Base-by-base conservation (phyloP, 495 filamentous ascomycete genomes). In the Aspergillus funiculosus region DNA sequence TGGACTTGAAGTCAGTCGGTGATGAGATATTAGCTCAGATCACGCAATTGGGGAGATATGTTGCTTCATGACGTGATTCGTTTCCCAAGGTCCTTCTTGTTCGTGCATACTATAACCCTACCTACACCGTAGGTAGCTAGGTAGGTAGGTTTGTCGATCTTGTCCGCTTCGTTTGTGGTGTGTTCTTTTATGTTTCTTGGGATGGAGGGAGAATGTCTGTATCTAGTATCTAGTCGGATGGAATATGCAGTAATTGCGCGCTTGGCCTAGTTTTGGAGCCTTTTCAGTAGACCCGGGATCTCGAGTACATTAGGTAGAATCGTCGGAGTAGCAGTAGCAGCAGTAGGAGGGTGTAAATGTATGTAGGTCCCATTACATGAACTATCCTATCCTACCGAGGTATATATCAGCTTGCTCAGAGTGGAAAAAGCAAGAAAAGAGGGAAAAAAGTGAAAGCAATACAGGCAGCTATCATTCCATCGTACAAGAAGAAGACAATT, bases 191-290 rank as follows among this genome's bases (percentile, higher is more conserved):
- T 14, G 27, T 34, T 34, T 43, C 8, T 43, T n/a, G n/a, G 40
- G 34, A 32, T 43, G 40, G 20, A 43, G 40, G 40, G 40, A 43
- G 40, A 43, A 22, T 43, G 39, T n/a, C n/a, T n/a, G n/a, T n/a
- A n/a, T n/a, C n/a, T n/a, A n/a, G n/a, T 42, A 42, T 20, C 15
- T 17, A 41, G 14, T n/a, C 25, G 27, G 24, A 14, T 20, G 18
- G 39, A 7, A 19, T 11, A 20, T 17, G 8, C 24, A 43, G 40
- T 34, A 43, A 43, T 43, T 32, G 40, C 13, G 31, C 26, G 19
- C 34, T 22, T 34, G 20, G 34, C 14, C 39, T n/a, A n/a, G n/a
- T n/a, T n/a, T n/a, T n/a, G n/a, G n/a, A 31, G 14, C 1, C 13
- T n/a, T 4, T 34, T 18, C 31, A 34, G n/a, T n/a, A n/a, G n/a